A percentile compares a stretch with the other conserved stretches of the same genome.
phyloP scores from a whole-genome alignment of 306 rosid genomes.

The Castanopsis chinensis region DNA sequence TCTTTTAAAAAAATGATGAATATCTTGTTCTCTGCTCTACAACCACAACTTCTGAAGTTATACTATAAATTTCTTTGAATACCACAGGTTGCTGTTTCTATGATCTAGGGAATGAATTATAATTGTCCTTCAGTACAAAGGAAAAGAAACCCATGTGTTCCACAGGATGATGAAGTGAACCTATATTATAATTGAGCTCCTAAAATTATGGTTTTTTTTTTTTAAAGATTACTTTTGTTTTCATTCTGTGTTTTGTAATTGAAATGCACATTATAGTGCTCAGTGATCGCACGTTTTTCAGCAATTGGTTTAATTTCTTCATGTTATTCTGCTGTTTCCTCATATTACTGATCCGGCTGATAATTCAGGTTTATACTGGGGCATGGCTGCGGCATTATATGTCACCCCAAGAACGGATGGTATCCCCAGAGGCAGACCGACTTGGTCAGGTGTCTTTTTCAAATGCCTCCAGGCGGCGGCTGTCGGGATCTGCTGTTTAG shows the following conservation, averaged over 20 bases:
- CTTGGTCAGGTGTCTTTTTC: slow-evolving; percentile 74
- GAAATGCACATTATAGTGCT: background rate
- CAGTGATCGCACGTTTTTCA: background rate
- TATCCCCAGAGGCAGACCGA: slow-evolving; percentile 47
- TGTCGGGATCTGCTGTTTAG: slow-evolving; percentile 65
- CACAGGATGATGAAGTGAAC: background rate
- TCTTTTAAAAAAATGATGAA: background rate
- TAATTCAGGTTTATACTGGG: slow-evolving; percentile 70
- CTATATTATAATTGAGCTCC: background rate
- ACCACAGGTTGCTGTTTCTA: background rate
- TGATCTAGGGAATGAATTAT: background rate
- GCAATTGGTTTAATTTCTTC: background rate
- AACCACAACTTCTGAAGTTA: background rate
- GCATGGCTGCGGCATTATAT: slow-evolving; percentile 75
- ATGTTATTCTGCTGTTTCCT: background rate
- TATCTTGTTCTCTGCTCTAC: background rate
- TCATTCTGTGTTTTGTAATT: background rate
- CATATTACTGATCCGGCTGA: slow-evolving; percentile 8
- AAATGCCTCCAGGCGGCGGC: slow-evolving; percentile 74
- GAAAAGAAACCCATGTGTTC: background rate
- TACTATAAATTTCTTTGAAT: background rate
- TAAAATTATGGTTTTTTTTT: background rate
- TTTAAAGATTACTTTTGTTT: background rate
- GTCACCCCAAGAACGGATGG: slow-evolving; percentile 49
- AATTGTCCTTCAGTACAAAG: background rate